Evolutionary conservation across 1,139 yeast species (phyloP), one percentile per base, ranked within the genome.

Genomic region (Debaryomyces sp.): DNA sequence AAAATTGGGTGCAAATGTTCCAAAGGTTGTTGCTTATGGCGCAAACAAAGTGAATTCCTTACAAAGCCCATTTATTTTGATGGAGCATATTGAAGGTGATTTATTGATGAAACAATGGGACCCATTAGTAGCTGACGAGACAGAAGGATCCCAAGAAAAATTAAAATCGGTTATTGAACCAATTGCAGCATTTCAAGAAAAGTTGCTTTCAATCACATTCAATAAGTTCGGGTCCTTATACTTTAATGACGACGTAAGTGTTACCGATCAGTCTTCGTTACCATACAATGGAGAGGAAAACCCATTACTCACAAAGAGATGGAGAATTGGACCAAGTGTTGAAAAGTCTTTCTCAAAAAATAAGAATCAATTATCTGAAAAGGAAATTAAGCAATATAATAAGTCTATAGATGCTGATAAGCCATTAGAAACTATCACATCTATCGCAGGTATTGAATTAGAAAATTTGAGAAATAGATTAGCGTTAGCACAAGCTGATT

Each of bases 291-390:
- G 85, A 18, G 94, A 88, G 63, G 70, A 76, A 29, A 73, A 84
- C 46, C 72, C 75, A 24, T 67, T 66, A 27, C 71, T 88, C 47
- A 72, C 73, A 44, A 80, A 81, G 54, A 82, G 96, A 71, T 92
- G 96, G 95, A 81, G 87, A 64, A 84, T 94, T 56, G 98, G 99
- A 2, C 95, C 96, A n/a, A 81, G 90, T 37, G 84, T 84, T 35
- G 97, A 92, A 68, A 79, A 87, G 54, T 78, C 82, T 13, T 89
- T 85, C 64, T 85, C 91, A 78, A 87, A 86, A 65, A 80, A 82
- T 57, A 85, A 85, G 59, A 69, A 68, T 56, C 73, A 67, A 52
- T 70, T 82, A 64, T 68, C 75, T 18, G 68, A 73, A 44, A 67
- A 70, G 38, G 73, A 72, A 50, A 68, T 83, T 56, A 75, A 77